Evolutionary conservation across 805 yeast species (phyloP).

Genomic region (Wickerhamomyces hampshirensis): DNA sequence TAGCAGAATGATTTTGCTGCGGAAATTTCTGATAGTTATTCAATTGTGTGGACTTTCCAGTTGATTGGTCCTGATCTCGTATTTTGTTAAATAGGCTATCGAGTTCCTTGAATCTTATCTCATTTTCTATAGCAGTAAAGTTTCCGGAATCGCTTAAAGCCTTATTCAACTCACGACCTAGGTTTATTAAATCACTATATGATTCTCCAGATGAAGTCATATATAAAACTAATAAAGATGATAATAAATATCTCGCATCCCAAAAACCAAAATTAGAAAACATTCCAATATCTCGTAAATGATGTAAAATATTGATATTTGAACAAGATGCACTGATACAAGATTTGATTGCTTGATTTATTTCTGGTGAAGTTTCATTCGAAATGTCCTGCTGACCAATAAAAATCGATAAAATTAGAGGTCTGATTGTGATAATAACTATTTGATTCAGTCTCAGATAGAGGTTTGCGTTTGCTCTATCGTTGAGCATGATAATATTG

Average conservation of each 20-base stretch:
- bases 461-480: constrained; percentile 29
- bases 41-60: not conserved
- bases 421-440: constrained; percentile 32
- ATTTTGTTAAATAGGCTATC: constrained; percentile 19
- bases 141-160: constrained; percentile 27
- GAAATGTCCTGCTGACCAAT: constrained; percentile 24
- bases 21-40: not conserved
- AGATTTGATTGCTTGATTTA: constrained; percentile 24
- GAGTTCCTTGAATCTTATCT: constrained; percentile 23
- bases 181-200: constrained; percentile 16
- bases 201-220: constrained; percentile 23
- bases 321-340: constrained; percentile 30
- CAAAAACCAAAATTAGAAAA: constrained; percentile 35
- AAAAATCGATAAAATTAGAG: constrained; percentile 30
- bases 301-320: constrained; percentile 26
- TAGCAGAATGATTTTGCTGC: not conserved
- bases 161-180: constrained; percentile 23
- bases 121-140: constrained; percentile 29
- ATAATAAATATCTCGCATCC: constrained; percentile 35
- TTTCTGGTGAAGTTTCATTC: constrained; percentile 17
- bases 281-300: constrained; percentile 25
- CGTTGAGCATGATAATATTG: constrained; percentile 14
- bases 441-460: constrained; percentile 32
- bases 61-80: constrained; percentile 8
- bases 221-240: constrained; percentile 29